Percentiles rank a stretch among this genome's conserved stretches.
Evolutionary conservation across 163 green algal species (phyloP).

Genomic region (Chlamydomonas reinhardtii): DNA sequence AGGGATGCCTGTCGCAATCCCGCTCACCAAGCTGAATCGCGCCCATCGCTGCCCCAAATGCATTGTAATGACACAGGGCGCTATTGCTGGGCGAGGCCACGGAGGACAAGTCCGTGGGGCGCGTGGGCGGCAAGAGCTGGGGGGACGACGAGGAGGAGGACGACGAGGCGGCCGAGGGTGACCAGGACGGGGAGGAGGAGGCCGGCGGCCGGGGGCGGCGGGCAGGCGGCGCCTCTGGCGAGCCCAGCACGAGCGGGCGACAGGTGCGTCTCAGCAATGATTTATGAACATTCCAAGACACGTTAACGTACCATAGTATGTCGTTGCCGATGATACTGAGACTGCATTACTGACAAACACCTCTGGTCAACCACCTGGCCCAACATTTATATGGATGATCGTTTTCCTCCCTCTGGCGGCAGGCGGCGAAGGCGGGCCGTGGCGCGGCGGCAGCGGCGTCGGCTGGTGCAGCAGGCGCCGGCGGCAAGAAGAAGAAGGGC

Average conservation of each 20-base stretch:
- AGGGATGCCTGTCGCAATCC: too few species aligned
- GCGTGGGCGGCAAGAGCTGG: conserved; percentile 75
- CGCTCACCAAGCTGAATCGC: too few species aligned
- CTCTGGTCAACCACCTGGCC: too few species aligned
- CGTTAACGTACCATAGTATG: too few species aligned
- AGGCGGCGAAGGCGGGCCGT: background rate
- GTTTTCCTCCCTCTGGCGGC: too few species aligned
- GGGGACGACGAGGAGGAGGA: conserved; percentile 45
- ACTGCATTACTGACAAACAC: too few species aligned
- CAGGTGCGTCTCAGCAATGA: conserved; percentile 21
- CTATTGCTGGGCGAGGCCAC: conserved; percentile 69
- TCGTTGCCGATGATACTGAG: too few species aligned
- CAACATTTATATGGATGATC: too few species aligned
- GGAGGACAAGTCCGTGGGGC: conserved; percentile 31
- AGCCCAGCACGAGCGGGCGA: conserved; percentile 42
- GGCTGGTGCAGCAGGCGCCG: conserved; percentile 1
- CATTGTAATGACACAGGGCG: too few species aligned
- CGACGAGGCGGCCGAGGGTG: conserved; percentile 46
- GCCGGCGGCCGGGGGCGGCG: conserved; percentile 23
- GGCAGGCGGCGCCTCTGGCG: background rate
- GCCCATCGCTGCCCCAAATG: too few species aligned
- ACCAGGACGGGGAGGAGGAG: conserved; percentile 35
- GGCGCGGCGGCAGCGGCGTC: conserved; percentile 5
- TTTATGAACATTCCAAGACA: too few species aligned
- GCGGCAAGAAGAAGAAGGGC: conserved; percentile 25